Evolutionary conservation across 805 yeast species (phyloP).

Genomic region (Candida golubevii): DNA sequence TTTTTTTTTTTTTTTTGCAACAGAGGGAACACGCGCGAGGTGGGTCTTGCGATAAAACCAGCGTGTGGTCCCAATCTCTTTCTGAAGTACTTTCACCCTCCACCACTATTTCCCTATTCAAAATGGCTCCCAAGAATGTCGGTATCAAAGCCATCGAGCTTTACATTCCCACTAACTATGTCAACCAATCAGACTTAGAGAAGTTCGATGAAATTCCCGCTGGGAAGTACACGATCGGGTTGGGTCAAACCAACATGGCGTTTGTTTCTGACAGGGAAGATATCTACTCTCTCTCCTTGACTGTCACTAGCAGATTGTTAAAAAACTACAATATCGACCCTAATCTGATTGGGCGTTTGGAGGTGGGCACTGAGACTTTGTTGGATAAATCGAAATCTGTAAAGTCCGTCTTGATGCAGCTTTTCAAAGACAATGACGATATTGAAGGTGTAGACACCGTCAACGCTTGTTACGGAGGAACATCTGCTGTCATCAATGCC

Average conservation of each 20-base stretch:
- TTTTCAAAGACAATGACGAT: slow-evolving; percentile 83
- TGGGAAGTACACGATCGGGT: slow-evolving; percentile 97
- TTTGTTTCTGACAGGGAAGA: slow-evolving; percentile 97
- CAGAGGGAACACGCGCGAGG: slow-evolving; percentile 5
- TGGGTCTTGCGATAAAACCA: background rate
- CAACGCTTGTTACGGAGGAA: slow-evolving; percentile 99
- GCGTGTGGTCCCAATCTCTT: background rate
- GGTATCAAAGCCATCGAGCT: slow-evolving; percentile 97
- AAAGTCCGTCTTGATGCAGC: slow-evolving; percentile 92
- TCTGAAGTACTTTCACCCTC: background rate
- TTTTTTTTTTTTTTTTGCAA: slow-evolving; percentile 6
- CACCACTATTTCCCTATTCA: background rate
- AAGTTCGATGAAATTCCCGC: slow-evolving; percentile 76
- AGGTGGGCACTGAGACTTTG: slow-evolving; percentile 97
- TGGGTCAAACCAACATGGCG: slow-evolving; percentile 98
- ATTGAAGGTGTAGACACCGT: slow-evolving; percentile 94
- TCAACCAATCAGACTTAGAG: slow-evolving; percentile 86
- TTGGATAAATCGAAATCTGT: slow-evolving; percentile 96
- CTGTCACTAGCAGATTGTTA: slow-evolving; percentile 75
- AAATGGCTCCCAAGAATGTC: slow-evolving; percentile 61
- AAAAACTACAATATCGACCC: slow-evolving; percentile 81
- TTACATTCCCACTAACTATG: slow-evolving; percentile 79
- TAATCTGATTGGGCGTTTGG: slow-evolving; percentile 81
- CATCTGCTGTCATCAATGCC: slow-evolving; percentile 89
- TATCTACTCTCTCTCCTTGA: slow-evolving; percentile 88